Conservation (phyloP, 257 asterid genomes). For the Solanum piurae region DNA sequence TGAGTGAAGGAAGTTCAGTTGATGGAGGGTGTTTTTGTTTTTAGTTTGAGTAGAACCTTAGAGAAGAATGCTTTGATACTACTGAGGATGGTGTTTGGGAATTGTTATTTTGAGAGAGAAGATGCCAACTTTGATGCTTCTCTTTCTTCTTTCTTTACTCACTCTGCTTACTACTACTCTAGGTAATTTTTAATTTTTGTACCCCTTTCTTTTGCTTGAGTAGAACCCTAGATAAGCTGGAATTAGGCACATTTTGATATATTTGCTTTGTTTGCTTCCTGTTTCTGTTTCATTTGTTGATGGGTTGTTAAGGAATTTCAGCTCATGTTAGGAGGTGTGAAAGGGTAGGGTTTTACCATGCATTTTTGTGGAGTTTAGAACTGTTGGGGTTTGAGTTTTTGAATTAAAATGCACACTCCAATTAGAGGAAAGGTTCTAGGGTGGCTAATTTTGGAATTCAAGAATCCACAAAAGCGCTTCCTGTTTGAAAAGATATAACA, state of each 20-base stretch:
- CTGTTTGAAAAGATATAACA: background rate
- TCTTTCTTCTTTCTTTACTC: constrained; percentile 48
- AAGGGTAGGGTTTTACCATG: background rate
- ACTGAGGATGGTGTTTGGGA: constrained; percentile 43
- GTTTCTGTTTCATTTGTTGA: background rate
- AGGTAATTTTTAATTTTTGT: constrained; percentile 24
- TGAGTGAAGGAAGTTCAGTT: constrained; percentile 28
- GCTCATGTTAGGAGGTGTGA: background rate
- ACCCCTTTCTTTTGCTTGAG: background rate
- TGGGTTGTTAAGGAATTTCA: background rate
- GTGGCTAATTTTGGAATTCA: background rate
- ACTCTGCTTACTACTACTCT: constrained; percentile 37
- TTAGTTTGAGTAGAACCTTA: constrained; percentile 33
- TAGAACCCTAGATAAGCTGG: background rate
- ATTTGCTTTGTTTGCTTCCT: background rate
- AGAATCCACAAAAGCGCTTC: background rate
- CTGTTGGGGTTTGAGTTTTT: background rate
- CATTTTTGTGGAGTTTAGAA: background rate
- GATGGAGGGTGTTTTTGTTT: constrained; percentile 17
- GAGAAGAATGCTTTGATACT: constrained; percentile 24
- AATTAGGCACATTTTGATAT: background rate
- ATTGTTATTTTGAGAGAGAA: constrained; percentile 41
- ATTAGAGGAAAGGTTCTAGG: background rate
- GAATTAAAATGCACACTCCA: background rate
- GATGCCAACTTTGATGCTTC: constrained; percentile 37